Evolutionary conservation across 2,329 filamentous ascomycete species (phyloP).

Genomic region (Cladosporium sp.): DNA sequence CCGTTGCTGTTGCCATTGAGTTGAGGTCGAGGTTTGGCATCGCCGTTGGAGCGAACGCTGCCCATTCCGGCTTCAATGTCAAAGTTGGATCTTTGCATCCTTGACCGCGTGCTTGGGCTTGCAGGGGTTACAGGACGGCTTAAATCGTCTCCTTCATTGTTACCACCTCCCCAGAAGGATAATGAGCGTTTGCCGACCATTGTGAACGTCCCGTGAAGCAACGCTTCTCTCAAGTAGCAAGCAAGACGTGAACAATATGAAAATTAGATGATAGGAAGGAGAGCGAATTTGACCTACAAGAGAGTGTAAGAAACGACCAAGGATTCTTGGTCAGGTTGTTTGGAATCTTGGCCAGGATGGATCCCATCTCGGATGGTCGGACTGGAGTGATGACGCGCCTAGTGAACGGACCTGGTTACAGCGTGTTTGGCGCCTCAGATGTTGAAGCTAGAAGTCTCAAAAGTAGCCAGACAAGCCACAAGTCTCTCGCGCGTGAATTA

Average conservation of each 20-base stretch:
- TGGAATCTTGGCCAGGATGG: constrained; percentile 1
- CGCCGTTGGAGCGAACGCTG: constrained; percentile 2
- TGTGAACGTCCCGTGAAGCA: too few relatives aligned
- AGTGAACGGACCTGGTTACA: too few relatives aligned
- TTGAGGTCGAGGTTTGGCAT: constrained; percentile 3
- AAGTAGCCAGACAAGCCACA: too few relatives aligned
- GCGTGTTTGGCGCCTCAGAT: too few relatives aligned
- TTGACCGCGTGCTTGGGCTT: background rate
- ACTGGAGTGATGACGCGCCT: too few relatives aligned
- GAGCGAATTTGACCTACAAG: background rate
- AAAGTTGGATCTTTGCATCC: background rate
- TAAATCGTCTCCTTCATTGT: background rate
- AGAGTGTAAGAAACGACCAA: background rate
- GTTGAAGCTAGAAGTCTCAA: too few relatives aligned
- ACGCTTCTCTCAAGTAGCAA: background rate
- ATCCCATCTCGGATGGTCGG: background rate
- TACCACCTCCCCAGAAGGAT: constrained; percentile 10
- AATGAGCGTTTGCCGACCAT: constrained; percentile 30
- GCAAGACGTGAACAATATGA: background rate
- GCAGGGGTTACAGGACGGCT: constrained; percentile 1
- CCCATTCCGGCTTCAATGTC: constrained; percentile 8
- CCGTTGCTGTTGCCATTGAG: constrained; percentile 12
- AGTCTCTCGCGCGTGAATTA: too few relatives aligned
- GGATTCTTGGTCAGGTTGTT: constrained; percentile 5
- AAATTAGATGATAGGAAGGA: too few relatives aligned